phyloP scores from a whole-genome alignment of 164 flowering plant genomes.

The Protea cynaroides region DNA sequence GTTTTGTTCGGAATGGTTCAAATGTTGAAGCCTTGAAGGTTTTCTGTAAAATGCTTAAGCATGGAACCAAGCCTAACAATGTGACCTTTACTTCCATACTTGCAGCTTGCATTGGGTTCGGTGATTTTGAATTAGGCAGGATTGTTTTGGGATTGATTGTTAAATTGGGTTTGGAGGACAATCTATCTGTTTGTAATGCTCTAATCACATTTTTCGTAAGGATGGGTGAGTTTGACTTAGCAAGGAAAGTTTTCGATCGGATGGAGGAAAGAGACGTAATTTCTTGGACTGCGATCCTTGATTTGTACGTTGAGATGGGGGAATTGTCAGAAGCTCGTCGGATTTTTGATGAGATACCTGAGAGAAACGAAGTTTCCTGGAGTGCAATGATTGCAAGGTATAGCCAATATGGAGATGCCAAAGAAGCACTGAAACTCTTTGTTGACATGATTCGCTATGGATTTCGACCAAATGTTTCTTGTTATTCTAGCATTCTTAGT shows the following conservation, averaged over 20 bases:
- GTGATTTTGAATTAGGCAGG: slow-evolving; percentile 34
- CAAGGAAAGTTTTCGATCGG: slow-evolving; percentile 37
- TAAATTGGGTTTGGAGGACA: slow-evolving; percentile 40
- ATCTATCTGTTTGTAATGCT: slow-evolving; percentile 42
- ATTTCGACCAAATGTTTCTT: slow-evolving; percentile 21
- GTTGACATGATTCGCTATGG: slow-evolving; percentile 16
- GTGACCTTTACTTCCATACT: slow-evolving; percentile 43
- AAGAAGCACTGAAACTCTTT: slow-evolving; percentile 19
- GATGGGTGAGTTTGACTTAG: slow-evolving; percentile 42
- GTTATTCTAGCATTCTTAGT: slow-evolving; percentile 23
- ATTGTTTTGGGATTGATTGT: slow-evolving; percentile 40
- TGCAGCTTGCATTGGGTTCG: slow-evolving; percentile 31
- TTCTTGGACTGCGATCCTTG: slow-evolving; percentile 27
- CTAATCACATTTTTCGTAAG: slow-evolving; percentile 40
- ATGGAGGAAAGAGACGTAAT: slow-evolving; percentile 32
- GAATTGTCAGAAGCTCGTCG: slow-evolving; percentile 19
- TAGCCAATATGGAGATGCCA: slow-evolving; percentile 20
- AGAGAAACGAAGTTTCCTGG: slow-evolving; percentile 23
- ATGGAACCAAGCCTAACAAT: slow-evolving; percentile 39
- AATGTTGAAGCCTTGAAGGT: slow-evolving; percentile 31
- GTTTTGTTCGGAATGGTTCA: slow-evolving; percentile 46
- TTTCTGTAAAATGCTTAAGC: slow-evolving; percentile 27
- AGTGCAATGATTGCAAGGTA: slow-evolving; percentile 30
- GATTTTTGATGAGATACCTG: slow-evolving; percentile 20
- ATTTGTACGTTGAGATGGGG: slow-evolving; percentile 20